phyloP scores from a whole-genome alignment of 2,329 filamentous ascomycete genomes.

The Didymella pomorum region DNA sequence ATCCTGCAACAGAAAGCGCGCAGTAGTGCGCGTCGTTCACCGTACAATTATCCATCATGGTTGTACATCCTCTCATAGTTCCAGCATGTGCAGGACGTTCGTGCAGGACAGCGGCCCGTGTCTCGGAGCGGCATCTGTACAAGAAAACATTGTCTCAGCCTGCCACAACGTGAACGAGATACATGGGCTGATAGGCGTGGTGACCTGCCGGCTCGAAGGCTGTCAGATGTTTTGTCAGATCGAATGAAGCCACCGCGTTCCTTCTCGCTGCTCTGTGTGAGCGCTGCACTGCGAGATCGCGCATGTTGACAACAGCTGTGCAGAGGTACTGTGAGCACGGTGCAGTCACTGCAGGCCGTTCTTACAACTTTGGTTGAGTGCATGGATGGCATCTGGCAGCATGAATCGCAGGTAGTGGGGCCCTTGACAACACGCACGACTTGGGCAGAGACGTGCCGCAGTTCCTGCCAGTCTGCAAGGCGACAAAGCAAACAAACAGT shows the following conservation, averaged over 20 bases:
- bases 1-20: conserved; percentile 13
- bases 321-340: conserved; percentile 8
- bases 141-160: conserved; percentile 9
- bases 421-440: conserved; percentile 12
- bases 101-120: neutral
- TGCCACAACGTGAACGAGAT: conserved; percentile 8
- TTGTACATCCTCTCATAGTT: conserved; percentile 1
- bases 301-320: conserved; percentile 11
- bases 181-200: conserved; percentile 10
- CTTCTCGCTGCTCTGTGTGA: conserved; percentile 1
- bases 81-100: neutral
- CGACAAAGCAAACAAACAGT: conserved; percentile 5
- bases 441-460: conserved; percentile 4
- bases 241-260: conserved; percentile 1
- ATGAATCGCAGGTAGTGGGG: conserved; percentile 21
- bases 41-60: conserved; percentile 12
- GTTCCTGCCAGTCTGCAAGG: conserved; percentile 11
- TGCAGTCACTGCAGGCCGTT: neutral
- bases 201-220: neutral
- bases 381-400: conserved; percentile 14
- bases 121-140: conserved; percentile 4
- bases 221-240: neutral
- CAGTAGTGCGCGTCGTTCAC: conserved; percentile 20
- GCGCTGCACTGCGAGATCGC: neutral
- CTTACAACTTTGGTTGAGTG: conserved; percentile 12